Evolutionary conservation across 2,329 filamentous ascomycete genomes (phyloP).

Genomic region (Basipetospora sp.): DNA sequence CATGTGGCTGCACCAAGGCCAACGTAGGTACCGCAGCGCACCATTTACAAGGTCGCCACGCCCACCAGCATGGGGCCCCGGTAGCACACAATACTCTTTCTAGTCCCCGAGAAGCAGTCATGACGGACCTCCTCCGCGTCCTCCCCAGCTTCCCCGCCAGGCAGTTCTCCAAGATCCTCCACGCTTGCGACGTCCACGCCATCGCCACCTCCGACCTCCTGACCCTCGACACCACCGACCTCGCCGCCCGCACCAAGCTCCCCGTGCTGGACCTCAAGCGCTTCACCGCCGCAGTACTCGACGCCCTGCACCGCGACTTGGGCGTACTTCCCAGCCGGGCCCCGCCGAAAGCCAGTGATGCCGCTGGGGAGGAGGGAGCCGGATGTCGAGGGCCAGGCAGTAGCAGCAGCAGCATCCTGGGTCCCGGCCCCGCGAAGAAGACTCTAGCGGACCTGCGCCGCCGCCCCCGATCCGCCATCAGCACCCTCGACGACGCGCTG

Average conservation of each 20-base stretch:
- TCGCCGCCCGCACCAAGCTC: slow-evolving; percentile 72
- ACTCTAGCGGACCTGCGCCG: slow-evolving; percentile 1
- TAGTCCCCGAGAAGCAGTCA: slow-evolving; percentile 22
- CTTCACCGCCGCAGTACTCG: slow-evolving; percentile 52
- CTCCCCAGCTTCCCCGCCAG: slow-evolving; percentile 64
- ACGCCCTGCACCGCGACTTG: slow-evolving; percentile 51
- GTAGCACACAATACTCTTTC: too few species aligned
- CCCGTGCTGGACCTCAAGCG: slow-evolving; percentile 68
- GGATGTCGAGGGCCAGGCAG: too few species aligned
- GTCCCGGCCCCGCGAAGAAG: not conserved
- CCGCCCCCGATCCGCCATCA: slow-evolving; percentile 48
- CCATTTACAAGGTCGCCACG: too few species aligned
- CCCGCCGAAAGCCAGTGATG: too few species aligned
- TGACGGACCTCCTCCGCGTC: slow-evolving; percentile 76
- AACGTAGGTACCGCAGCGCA: too few species aligned
- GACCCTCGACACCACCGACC: slow-evolving; percentile 64
- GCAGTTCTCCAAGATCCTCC: slow-evolving; percentile 59
- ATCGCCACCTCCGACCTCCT: slow-evolving; percentile 75
- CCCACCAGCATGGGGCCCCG: too few species aligned
- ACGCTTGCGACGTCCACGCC: slow-evolving; percentile 61
- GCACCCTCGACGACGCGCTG: slow-evolving; percentile 61
- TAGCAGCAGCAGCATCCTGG: not conserved
- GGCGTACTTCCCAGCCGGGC: slow-evolving; percentile 10
- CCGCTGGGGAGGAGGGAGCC: too few species aligned
- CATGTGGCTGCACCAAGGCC: too few species aligned